phyloP scores from a whole-genome alignment of 768 basidiomycete genomes.

The Xerocomellus amylosporus region DNA sequence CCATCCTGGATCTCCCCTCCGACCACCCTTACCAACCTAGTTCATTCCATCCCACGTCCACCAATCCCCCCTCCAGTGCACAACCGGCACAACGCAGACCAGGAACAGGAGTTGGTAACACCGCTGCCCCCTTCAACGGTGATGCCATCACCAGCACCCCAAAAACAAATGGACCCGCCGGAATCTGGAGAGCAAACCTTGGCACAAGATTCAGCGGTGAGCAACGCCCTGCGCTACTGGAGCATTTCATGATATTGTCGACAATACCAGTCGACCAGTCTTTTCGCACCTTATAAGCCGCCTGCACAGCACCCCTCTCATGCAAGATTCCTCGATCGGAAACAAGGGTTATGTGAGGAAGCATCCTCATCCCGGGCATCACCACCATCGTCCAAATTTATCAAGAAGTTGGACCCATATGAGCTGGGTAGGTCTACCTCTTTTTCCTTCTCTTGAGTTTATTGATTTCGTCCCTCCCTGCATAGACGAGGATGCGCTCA shows the following conservation, averaged over 20 bases:
- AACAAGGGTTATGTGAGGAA: neutral
- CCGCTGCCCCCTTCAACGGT: neutral
- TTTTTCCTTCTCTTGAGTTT: neutral
- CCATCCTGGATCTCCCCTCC: conserved; percentile 25
- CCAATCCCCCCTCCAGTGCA: neutral
- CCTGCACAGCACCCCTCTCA: conserved; percentile 23
- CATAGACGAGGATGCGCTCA: conserved; percentile 26
- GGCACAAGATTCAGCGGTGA: conserved; percentile 1
- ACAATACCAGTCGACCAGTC: conserved; percentile 6
- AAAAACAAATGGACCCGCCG: neutral
- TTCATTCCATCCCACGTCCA: conserved; percentile 24
- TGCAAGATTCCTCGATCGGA: conserved; percentile 1
- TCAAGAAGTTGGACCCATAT: conserved; percentile 31
- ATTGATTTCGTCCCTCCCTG: neutral
- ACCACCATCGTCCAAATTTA: conserved; percentile 12
- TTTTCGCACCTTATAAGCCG: conserved; percentile 27
- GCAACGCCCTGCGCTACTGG: neutral
- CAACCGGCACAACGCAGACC: neutral
- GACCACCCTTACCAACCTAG: conserved; percentile 17
- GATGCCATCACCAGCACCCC: neutral
- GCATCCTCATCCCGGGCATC: neutral
- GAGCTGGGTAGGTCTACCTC: conserved; percentile 18
- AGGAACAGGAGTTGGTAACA: neutral
- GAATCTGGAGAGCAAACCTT: neutral
- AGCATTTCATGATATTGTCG: neutral